phyloP scores from a whole-genome alignment of 208 protist genomes.

The Acanthamoeba culbertsoni region DNA sequence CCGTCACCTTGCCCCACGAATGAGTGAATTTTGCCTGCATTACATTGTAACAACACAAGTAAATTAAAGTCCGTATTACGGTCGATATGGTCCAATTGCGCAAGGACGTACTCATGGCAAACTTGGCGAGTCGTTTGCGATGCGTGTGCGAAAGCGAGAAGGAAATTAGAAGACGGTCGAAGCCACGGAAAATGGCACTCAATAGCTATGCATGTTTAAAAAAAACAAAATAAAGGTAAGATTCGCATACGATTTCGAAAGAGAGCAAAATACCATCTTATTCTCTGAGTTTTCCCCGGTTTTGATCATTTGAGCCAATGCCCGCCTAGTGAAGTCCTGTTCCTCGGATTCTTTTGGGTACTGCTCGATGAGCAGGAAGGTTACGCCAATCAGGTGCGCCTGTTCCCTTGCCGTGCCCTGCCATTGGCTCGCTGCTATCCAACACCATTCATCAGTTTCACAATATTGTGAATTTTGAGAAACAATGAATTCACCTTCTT shows the following conservation, averaged over 20 bases:
- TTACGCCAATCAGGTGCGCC: neutral
- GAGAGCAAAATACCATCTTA: neutral
- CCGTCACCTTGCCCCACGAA: conserved; percentile 14
- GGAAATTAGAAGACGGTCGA: conserved; percentile 13
- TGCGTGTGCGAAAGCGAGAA: conserved; percentile 47
- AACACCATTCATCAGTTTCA: neutral
- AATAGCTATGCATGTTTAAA: neutral
- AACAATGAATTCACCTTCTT: neutral
- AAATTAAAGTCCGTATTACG: too few relatives aligned
- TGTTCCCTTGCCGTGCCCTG: neutral
- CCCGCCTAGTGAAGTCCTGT: conserved; percentile 37
- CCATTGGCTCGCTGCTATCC: neutral
- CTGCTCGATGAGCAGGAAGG: conserved; percentile 48
- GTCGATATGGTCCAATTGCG: too few relatives aligned
- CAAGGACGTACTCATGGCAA: conserved; percentile 14
- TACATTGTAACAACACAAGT: too few relatives aligned
- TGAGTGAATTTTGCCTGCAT: conserved; percentile 43
- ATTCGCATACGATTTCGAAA: neutral
- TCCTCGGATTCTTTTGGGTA: conserved; percentile 53
- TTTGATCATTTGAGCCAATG: neutral
- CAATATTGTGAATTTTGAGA: neutral
- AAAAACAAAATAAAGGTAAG: neutral
- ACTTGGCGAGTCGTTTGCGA: conserved; percentile 20
- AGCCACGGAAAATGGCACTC: conserved; percentile 17
- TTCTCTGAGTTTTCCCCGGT: conserved; percentile 25